Evolutionary conservation across 2,329 filamentous ascomycete genomes (phyloP), one percentile per base, ranked within the genome.

Genomic region (Fusarium sp.): DNA sequence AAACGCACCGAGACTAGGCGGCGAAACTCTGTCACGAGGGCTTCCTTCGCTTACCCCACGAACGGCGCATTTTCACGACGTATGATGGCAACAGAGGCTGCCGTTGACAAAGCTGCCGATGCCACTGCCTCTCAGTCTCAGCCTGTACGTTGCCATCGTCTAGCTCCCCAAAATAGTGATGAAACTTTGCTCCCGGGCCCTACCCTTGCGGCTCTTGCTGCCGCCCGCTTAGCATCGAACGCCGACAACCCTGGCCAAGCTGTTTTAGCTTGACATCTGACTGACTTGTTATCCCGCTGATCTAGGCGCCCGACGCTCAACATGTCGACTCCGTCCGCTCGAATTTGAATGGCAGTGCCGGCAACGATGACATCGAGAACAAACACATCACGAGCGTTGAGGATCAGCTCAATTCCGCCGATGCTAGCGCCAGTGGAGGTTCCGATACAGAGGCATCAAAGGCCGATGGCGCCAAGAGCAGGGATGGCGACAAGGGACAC

Each of bases 381-480:
- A 91, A 89, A 82, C 87, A 87, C 79, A 88, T 90, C 79, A 84
- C 85, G 79, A 86, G 85, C 70, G 85, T 90, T 71, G 91, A 92
- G 78, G 86, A 91, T 79, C 85, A 88, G 74, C 84, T 88, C 73
- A 88, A 88, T 80, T 92, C 91, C 68, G 87, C 90, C 74, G 90
- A 92, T 78, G 91, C 90, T 72, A 94, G 93, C 80, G 86, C 90
- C 73, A 94, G 91, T 81, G 93, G 92, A 76, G 92, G 91, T 77
- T 95, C 94, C 65, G 94, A 95, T 83, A 94, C 91, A 45, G 94
- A 95, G 80, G 89, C 91, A 75, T 91, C 91, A 70, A 90, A 90
- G 78, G 85, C 85, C 60, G 89, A 90, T 82, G 74, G 86, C 82
- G 81, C 86, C 67, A 89, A 89, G 80, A 82, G 82, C 70, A 88